Evolutionary conservation across 345 rosid species (phyloP).

Genomic region (Mallotus nudiflorus): DNA sequence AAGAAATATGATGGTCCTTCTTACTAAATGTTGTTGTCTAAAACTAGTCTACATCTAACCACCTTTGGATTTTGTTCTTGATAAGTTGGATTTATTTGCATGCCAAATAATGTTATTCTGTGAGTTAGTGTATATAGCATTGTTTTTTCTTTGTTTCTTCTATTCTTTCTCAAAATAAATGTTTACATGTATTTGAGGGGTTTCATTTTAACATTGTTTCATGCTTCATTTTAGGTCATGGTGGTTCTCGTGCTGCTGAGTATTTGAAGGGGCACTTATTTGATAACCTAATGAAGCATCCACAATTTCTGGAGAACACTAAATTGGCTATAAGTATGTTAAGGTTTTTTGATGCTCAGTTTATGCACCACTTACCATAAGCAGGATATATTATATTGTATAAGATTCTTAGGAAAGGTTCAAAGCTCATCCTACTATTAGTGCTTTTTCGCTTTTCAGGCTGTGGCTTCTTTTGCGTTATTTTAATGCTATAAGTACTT

Average conservation of each 20-base stretch:
- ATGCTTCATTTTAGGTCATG: slow-evolving; percentile 69
- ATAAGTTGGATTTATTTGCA: not conserved
- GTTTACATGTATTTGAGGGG: not conserved
- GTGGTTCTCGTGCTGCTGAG: slow-evolving; percentile 98
- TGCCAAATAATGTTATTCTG: not conserved
- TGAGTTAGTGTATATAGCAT: not conserved
- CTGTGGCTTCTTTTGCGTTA: not conserved
- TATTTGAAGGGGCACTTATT: slow-evolving; percentile 90
- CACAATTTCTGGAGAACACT: slow-evolving; percentile 71
- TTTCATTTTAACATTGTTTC: not conserved
- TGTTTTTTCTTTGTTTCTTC: not conserved
- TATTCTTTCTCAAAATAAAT: not conserved
- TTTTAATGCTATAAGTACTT: not conserved
- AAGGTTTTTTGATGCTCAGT: not conserved
- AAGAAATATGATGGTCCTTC: not conserved
- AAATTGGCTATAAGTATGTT: slow-evolving; percentile 79
- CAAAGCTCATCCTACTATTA: not conserved
- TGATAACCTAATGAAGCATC: slow-evolving; percentile 88
- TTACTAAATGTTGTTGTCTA: slow-evolving; percentile 1
- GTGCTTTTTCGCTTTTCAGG: not conserved
- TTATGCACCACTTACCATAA: not conserved
- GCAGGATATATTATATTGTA: slow-evolving; percentile 5
- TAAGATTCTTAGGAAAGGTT: slow-evolving; percentile 7
- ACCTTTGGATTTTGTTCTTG: not conserved
- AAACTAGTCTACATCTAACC: not conserved